phyloP scores from a whole-genome alignment of 495 filamentous ascomycete genomes.

The Talaromyces adpressus region DNA sequence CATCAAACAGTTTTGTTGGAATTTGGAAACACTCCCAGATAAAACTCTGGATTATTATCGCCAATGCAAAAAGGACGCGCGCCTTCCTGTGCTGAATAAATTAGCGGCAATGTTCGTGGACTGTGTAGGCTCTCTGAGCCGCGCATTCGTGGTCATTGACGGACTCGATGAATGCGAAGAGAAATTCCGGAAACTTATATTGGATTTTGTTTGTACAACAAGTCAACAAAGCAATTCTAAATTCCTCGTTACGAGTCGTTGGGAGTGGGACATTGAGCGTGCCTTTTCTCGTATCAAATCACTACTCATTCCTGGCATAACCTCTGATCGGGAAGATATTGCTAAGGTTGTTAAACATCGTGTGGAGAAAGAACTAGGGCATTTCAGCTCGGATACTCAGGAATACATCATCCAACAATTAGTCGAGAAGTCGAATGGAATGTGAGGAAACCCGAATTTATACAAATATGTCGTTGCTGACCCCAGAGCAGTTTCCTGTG shows the following conservation, averaged over 20 bases:
- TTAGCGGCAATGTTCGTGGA: background rate
- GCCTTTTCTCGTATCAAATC: background rate
- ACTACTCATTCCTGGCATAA: background rate
- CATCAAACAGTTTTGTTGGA: constrained; percentile 10
- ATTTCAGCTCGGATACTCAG: background rate
- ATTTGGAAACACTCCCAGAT: background rate
- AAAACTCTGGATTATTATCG: background rate
- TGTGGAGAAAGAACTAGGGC: background rate
- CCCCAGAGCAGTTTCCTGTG: constrained; percentile 1
- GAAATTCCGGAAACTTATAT: background rate
- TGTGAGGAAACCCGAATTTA: background rate
- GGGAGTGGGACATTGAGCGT: constrained; percentile 2
- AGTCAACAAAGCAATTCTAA: background rate
- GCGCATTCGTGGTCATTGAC: constrained; percentile 1
- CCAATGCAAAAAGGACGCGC: constrained; percentile 3
- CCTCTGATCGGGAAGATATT: background rate
- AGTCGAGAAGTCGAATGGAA: background rate
- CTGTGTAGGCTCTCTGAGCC: background rate
- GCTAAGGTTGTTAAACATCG: constrained; percentile 5
- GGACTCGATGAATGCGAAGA: constrained; percentile 5
- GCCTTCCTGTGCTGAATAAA: background rate
- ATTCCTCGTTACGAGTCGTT: constrained; percentile 1
- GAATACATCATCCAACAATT: constrained; percentile 1
- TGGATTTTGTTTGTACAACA: background rate
- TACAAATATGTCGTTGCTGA: background rate